Base-by-base conservation (phyloP, 1,284 basidiomycete genomes). In the Sporisorium graminicola region DNA sequence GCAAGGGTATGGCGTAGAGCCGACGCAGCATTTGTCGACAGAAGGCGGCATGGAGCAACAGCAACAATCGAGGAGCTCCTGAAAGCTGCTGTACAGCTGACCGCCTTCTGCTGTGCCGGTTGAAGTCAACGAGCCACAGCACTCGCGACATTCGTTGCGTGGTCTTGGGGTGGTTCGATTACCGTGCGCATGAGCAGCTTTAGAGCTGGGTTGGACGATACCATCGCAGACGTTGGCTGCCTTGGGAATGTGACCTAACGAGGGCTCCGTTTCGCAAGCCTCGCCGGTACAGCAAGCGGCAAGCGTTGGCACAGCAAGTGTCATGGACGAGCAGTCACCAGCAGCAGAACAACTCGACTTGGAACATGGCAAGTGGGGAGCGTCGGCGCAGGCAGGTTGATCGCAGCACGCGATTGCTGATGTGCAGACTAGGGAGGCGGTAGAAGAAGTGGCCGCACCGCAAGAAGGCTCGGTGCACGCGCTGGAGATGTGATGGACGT, bases 1-100 rank as follows among this genome's bases (percentile, higher is more conserved):
- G 53, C 66, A 65, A 2, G 62, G 55, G 20, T 60, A 59, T 1
- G 62, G 58, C 13, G 61, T 47, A 20, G 49, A 43, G 5, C 57
- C 70, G 9, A 73, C 56, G 44, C 65, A 73, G 55, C 65, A 73
- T 27, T 77, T 65, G n/a, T 77, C 74, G 8, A 62, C 50, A 14
- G 57, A 59, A 3, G 74, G 62, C n/a, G 69, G 61, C 53, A 73
- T 69, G 3, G 69, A 68, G 43, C 74, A 77, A 54, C 74, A 77
- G 42, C 74, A 77, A 46, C 70, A 77, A 29, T 77, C 74, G 31
- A 77, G 57, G 3, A 77, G 66, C 55, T 77, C 74, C 20, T 77
- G 74, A 20, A 77, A 77, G 58, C 74, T 77, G 64, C 70, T 64
- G 42, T 73, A 77, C 22, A 73, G 27, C 18, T 58, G 64, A 5